Evolutionary conservation across 2,329 filamentous ascomycete species (phyloP).

Genomic region (Penicillium oxalicum): DNA sequence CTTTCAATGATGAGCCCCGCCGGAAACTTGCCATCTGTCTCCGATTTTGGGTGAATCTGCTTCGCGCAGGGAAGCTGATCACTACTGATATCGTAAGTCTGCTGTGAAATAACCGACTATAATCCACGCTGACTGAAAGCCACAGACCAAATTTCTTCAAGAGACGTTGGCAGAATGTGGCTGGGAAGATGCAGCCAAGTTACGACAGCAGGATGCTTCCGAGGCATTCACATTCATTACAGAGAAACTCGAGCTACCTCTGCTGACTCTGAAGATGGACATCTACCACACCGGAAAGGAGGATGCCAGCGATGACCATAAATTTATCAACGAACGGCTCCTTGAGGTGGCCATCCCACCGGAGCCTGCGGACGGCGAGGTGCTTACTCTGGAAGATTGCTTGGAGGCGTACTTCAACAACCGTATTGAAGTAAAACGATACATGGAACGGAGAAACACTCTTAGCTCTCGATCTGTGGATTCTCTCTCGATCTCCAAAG

Average conservation of each 20-base stretch:
- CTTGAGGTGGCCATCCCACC: slow-evolving; percentile 86
- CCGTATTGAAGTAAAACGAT: slow-evolving; percentile 77
- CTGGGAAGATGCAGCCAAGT: slow-evolving; percentile 70
- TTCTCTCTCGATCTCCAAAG: slow-evolving; percentile 30
- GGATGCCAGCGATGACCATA: slow-evolving; percentile 80
- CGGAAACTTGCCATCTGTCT: slow-evolving; percentile 71
- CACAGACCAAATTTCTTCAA: slow-evolving; percentile 73
- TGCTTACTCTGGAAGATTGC: slow-evolving; percentile 80
- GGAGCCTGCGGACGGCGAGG: slow-evolving; percentile 59
- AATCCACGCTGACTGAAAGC: slow-evolving; percentile 9
- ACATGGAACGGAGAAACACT: slow-evolving; percentile 59
- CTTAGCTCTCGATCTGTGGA: slow-evolving; percentile 37
- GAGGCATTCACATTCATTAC: slow-evolving; percentile 96
- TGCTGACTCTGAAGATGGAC: slow-evolving; percentile 88
- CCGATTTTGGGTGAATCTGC: slow-evolving; percentile 86
- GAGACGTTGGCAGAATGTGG: slow-evolving; percentile 77
- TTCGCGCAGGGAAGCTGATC: slow-evolving; percentile 79
- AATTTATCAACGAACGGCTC: slow-evolving; percentile 84
- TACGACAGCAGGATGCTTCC: slow-evolving; percentile 90
- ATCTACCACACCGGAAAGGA: slow-evolving; percentile 87
- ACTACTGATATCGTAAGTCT: slow-evolving; percentile 67
- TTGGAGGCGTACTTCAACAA: slow-evolving; percentile 95
- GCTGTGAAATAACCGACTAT: background rate
- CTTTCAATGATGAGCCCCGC: slow-evolving; percentile 65
- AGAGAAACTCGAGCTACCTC: slow-evolving; percentile 75